These are phyloP conservation scores for Mariannaea elegans DNA, from an alignment of 2,329 filamentous ascomycete species.

Conservation along the genomic window DNA sequence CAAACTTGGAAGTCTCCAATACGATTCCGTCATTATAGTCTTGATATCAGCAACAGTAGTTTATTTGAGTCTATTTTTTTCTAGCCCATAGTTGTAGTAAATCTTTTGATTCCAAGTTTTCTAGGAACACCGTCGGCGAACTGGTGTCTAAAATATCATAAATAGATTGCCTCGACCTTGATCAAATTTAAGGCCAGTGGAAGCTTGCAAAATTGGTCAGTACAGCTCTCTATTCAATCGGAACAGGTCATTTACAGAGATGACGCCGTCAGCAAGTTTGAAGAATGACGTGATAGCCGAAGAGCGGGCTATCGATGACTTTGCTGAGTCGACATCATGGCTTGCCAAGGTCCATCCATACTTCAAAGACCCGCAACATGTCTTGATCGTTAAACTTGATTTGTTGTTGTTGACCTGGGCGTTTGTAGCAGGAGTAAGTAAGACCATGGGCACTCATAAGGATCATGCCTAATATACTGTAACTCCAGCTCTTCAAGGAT, in stretches of 20 bases:
- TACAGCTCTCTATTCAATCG: too few species aligned
- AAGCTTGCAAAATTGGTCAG: too few species aligned
- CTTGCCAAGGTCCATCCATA: slow-evolving; percentile 43
- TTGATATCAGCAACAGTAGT: slow-evolving; percentile 6
- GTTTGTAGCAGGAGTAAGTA: slow-evolving; percentile 23
- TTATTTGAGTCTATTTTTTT: too few species aligned
- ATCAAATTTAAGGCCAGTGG: too few species aligned
- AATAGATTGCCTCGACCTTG: background rate
- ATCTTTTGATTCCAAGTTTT: too few species aligned
- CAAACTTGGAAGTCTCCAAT: background rate
- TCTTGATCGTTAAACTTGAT: slow-evolving; percentile 43
- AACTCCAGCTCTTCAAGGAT: slow-evolving; percentile 19
- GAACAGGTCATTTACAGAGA: background rate
- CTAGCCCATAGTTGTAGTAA: too few species aligned
- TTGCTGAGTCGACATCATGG: slow-evolving; percentile 37
- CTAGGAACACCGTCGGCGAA: background rate
- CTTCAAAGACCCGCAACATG: slow-evolving; percentile 40
- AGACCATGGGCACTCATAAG: too few species aligned
- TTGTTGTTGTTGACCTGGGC: slow-evolving; percentile 40
- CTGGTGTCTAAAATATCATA: slow-evolving; percentile 1
- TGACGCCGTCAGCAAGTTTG: slow-evolving; percentile 26
- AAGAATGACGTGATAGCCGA: background rate
- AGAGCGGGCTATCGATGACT: background rate
- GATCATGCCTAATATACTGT: background rate
- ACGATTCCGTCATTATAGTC: slow-evolving; percentile 24